Evolutionary conservation across 495 filamentous ascomycete species (phyloP).

Genomic region (Penicillium macrosclerotiorum): DNA sequence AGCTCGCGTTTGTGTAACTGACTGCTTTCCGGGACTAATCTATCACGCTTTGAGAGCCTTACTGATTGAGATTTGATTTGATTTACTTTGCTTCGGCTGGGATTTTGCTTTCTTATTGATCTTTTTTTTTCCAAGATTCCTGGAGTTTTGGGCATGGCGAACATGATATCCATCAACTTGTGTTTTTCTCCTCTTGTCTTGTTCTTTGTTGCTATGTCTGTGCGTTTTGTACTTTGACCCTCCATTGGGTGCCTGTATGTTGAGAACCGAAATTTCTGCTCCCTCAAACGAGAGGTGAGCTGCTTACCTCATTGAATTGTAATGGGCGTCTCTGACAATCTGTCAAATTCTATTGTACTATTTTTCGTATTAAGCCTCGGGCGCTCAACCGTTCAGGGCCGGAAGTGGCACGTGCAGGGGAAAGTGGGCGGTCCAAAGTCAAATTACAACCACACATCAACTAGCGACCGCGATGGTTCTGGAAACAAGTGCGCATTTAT

Average conservation of each 20-base stretch:
- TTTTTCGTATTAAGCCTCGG: not conserved
- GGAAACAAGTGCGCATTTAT: no score
- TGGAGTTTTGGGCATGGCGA: slow-evolving; percentile 28
- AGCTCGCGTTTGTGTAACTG: slow-evolving; percentile 33
- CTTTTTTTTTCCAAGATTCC: slow-evolving; percentile 1
- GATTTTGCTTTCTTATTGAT: slow-evolving; percentile 1
- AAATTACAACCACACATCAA: no score
- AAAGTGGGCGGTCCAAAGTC: not conserved
- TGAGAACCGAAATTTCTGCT: no score
- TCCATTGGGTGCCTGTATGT: no score
- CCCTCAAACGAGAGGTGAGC: not conserved
- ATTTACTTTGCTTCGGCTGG: not conserved
- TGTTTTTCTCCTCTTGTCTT: slow-evolving; percentile 1
- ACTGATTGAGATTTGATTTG: not conserved
- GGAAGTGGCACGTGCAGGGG: slow-evolving; percentile 10
- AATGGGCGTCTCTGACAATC: not conserved
- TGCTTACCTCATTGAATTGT: not conserved
- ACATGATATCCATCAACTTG: slow-evolving; percentile 29
- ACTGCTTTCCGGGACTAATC: no score
- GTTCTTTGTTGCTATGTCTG: not conserved
- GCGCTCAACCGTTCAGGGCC: slow-evolving; percentile 7
- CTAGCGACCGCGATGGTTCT: no score
- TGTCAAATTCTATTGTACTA: not conserved
- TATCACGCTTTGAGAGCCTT: not conserved
- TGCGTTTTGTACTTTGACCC: not conserved